phyloP scores from a whole-genome alignment of 2,329 filamentous ascomycete species.

The Exophiala mesophila region DNA sequence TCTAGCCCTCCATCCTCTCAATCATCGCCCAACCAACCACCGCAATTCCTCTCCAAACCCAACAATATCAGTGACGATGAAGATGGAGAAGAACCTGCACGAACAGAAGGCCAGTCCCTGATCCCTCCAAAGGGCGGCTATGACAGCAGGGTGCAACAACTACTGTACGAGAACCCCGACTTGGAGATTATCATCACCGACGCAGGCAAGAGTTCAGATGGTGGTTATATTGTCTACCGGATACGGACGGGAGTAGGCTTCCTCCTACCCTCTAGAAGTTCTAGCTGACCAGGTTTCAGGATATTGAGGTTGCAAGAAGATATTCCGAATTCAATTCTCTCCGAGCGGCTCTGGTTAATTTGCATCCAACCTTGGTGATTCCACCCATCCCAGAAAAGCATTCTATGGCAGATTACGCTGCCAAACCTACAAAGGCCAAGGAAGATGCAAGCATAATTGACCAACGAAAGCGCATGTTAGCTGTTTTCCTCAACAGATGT shows the following conservation, averaged over 20 bases:
- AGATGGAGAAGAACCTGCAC: constrained; percentile 39
- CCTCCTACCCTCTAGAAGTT: no score
- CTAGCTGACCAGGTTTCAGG: no score
- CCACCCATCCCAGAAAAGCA: constrained; percentile 98
- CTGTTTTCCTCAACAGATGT: constrained; percentile 91
- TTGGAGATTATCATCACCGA: constrained; percentile 87
- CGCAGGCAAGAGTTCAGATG: constrained; percentile 91
- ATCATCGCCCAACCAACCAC: constrained; percentile 62
- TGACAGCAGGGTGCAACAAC: constrained; percentile 93
- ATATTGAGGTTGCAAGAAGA: constrained; percentile 86
- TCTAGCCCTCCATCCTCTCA: constrained; percentile 64
- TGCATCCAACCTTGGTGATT: constrained; percentile 92
- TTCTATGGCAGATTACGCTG: constrained; percentile 96
- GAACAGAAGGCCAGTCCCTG: constrained; percentile 47
- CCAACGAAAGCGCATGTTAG: constrained; percentile 90
- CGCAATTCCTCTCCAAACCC: constrained; percentile 51
- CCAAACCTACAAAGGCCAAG: constrained; percentile 95
- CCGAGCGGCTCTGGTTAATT: constrained; percentile 76
- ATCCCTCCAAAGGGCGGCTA: constrained; percentile 75
- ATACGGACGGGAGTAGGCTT: constrained; percentile 85
- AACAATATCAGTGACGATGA: constrained; percentile 56
- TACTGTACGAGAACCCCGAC: constrained; percentile 89
- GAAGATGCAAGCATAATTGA: constrained; percentile 97
- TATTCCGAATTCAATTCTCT: constrained; percentile 97
- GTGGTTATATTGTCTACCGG: constrained; percentile 93